Evolutionary conservation across 371 early-diverging fungal species (phyloP).

Genomic region (Mortierella sp.): DNA sequence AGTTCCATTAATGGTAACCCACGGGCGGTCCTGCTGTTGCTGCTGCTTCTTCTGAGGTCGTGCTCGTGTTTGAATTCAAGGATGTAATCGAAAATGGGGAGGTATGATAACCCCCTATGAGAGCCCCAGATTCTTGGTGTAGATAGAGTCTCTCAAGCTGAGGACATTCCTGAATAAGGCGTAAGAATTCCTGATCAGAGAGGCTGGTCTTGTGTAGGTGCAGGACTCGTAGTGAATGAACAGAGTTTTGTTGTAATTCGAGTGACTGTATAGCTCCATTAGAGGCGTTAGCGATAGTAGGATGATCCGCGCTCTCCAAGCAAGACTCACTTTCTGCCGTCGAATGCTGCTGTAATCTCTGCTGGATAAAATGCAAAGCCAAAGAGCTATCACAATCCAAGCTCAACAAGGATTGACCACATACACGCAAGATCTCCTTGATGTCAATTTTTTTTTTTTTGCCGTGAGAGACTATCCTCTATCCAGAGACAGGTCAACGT

Average conservation of each 20-base stretch:
- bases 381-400: slow-evolving; percentile 20
- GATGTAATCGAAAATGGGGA: neutral
- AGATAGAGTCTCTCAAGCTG: neutral
- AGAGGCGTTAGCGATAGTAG: neutral
- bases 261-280: neutral
- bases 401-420: slow-evolving; percentile 6
- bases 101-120: neutral
- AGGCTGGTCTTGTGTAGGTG: slow-evolving; percentile 1
- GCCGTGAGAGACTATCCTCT: slow-evolving; percentile 9
- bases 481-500: slow-evolving; percentile 18
- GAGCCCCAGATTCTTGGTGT: neutral
- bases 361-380: neutral
- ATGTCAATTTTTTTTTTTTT: slow-evolving; percentile 17
- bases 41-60: neutral
- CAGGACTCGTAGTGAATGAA: neutral
- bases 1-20: slow-evolving; percentile 8
- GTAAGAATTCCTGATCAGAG: slow-evolving; percentile 11
- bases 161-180: slow-evolving; percentile 1
- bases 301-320: neutral
- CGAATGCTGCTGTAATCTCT: neutral
- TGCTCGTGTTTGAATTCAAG: neutral
- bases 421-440: slow-evolving; percentile 5
- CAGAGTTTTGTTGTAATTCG: neutral
- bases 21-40: neutral
- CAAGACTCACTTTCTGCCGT: neutral